Evolutionary conservation across 169 alveolate genomes (phyloP).

Genomic region (Toxoplasma gondii): DNA sequence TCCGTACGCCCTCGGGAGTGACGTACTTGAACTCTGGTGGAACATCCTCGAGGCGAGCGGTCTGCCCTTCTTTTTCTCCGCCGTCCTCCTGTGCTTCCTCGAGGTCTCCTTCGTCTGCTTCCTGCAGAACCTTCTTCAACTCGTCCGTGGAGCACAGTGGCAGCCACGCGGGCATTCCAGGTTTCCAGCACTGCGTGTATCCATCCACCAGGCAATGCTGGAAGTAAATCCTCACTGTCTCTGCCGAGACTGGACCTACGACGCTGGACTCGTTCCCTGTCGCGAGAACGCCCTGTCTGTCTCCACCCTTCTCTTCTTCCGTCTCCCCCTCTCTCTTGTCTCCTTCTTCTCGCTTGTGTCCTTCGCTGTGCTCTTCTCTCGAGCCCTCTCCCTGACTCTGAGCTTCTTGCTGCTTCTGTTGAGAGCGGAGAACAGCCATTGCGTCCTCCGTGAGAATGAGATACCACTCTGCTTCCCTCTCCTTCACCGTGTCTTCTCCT

Average conservation of each 20-base stretch:
- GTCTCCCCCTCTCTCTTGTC: not conserved
- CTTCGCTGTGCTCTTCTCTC: not conserved
- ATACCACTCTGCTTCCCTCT: not conserved
- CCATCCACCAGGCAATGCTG: constrained; percentile 34
- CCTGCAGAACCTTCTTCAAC: constrained; percentile 16
- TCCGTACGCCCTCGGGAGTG: constrained; percentile 46
- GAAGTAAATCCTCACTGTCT: not conserved
- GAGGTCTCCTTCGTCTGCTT: not conserved
- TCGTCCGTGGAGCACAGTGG: not conserved
- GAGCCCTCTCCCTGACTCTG: not conserved
- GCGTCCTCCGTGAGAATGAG: constrained; percentile 22
- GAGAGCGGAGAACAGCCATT: not conserved
- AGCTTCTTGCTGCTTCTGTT: not conserved
- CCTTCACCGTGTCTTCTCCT: not conserved
- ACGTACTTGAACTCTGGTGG: constrained; percentile 29
- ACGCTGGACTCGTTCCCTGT: not conserved
- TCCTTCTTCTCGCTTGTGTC: not conserved
- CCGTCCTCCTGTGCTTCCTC: not conserved
- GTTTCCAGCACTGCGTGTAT: constrained; percentile 14
- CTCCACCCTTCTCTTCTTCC: not conserved
- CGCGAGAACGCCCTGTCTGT: not conserved
- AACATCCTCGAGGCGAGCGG: not conserved
- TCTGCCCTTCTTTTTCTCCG: not conserved
- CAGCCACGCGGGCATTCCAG: not conserved
- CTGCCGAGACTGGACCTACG: not conserved